Evolutionary conservation across 768 basidiomycete species (phyloP).

Genomic region (Phlegmacium glaucopus): DNA sequence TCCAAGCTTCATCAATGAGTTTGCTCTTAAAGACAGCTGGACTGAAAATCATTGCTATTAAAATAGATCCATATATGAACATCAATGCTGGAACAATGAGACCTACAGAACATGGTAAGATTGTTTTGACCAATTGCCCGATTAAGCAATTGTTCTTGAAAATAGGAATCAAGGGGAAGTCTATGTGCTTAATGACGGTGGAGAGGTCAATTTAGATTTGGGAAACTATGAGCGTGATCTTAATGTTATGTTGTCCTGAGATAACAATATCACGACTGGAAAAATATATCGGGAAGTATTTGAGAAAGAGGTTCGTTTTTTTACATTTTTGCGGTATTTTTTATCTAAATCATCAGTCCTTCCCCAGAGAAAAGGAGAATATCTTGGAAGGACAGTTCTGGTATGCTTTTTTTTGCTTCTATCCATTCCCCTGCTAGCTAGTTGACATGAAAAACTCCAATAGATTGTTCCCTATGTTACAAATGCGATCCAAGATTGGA

Average conservation of each 20-base stretch:
- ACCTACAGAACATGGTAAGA: conserved; percentile 93
- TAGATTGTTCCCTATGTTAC: conserved; percentile 96
- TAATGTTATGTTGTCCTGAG: conserved; percentile 87
- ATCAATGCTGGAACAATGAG: conserved; percentile 99
- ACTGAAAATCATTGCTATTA: conserved; percentile 97
- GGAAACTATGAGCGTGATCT: conserved; percentile 99
- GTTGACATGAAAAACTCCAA: not conserved
- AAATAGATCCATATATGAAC: conserved; percentile 99
- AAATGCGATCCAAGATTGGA: conserved; percentile 98
- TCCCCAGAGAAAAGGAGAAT: conserved; percentile 74
- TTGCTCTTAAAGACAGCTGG: conserved; percentile 93
- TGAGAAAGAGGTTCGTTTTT: conserved; percentile 79
- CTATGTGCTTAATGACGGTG: conserved; percentile 96
- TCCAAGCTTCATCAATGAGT: conserved; percentile 98
- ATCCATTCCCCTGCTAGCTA: not conserved
- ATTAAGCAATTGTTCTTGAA: not conserved
- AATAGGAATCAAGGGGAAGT: conserved; percentile 66
- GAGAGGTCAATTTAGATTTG: conserved; percentile 95
- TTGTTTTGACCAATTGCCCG: not conserved
- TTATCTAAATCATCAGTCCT: conserved; percentile 1
- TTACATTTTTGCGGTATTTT: not conserved
- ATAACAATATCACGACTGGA: conserved; percentile 98
- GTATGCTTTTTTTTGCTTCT: conserved; percentile 34
- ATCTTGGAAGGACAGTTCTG: conserved; percentile 96
- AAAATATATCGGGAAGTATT: conserved; percentile 98